A percentile compares a stretch with the other conserved stretches of the same genome.
phyloP scores from a whole-genome alignment of 2,329 filamentous ascomycete genomes.

The Ascomycota sp. region DNA sequence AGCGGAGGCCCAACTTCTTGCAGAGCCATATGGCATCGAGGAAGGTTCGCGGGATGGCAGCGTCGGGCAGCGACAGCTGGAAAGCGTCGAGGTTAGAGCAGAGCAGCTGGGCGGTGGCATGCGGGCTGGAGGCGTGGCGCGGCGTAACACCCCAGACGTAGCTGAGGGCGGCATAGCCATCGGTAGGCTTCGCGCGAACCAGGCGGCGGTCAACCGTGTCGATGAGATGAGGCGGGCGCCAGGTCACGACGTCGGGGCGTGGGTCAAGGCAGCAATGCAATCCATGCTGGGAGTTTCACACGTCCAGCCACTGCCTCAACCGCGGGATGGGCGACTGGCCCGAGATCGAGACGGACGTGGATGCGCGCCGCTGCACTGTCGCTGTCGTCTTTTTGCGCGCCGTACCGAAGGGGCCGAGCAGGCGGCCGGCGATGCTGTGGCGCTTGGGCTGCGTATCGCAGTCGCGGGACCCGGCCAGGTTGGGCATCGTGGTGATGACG shows the following conservation, averaged over 20 bases:
- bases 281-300: slow-evolving; percentile 20
- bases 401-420: slow-evolving; percentile 14
- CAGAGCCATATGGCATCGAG: slow-evolving; percentile 23
- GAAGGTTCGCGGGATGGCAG: slow-evolving; percentile 19
- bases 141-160: slow-evolving; percentile 24
- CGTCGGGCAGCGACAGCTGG: slow-evolving; percentile 15
- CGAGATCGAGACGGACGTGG: too few relatives aligned
- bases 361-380: too few relatives aligned
- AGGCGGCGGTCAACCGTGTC: slow-evolving; percentile 18
- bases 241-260: slow-evolving; percentile 11
- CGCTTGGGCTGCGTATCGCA: slow-evolving; percentile 15
- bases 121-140: too few relatives aligned
- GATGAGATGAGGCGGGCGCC: slow-evolving; percentile 20
- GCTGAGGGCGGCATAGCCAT: slow-evolving; percentile 23
- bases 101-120: slow-evolving; percentile 13
- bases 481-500: too few relatives aligned
- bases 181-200: slow-evolving; percentile 16
- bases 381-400: too few relatives aligned
- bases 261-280: slow-evolving; percentile 16
- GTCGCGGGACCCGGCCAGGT: too few relatives aligned
- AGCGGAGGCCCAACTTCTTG: slow-evolving; percentile 19
- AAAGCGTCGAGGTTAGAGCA: slow-evolving; percentile 16
- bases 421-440: slow-evolving; percentile 19
- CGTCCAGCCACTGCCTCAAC: slow-evolving; percentile 23
- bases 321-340: too few relatives aligned